Percentiles rank a stretch among this genome's conserved stretches.
Conservation (phyloP, 306 rosid species). For the Glycine soja region DNA sequence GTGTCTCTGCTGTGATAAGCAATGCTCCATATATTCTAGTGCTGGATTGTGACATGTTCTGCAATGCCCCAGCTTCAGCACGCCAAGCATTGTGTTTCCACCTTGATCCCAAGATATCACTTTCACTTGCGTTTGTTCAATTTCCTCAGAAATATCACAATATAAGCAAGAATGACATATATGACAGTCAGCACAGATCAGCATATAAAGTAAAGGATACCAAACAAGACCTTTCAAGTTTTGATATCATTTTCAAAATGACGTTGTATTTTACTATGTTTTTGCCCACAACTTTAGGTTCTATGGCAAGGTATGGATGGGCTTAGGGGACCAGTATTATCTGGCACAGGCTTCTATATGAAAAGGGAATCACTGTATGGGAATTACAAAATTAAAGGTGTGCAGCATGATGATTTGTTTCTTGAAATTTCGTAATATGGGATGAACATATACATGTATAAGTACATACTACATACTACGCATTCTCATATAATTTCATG, state of each 20-base stretch:
- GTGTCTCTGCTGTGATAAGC: slow-evolving; percentile 70
- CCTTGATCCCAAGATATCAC: slow-evolving; percentile 60
- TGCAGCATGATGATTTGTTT: not conserved
- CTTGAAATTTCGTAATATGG: not conserved
- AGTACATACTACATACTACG: not conserved
- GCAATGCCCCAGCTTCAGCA: slow-evolving; percentile 64
- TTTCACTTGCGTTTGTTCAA: slow-evolving; percentile 65
- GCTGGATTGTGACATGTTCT: slow-evolving; percentile 79
- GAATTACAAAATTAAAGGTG: slow-evolving; percentile 51
- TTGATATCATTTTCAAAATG: slow-evolving; percentile 22
- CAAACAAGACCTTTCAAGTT: slow-evolving; percentile 23
- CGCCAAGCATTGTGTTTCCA: slow-evolving; percentile 76
- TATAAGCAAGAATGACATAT: slow-evolving; percentile 59
- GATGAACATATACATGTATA: not conserved
- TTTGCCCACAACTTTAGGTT: slow-evolving; percentile 38
- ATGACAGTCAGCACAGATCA: slow-evolving; percentile 60
- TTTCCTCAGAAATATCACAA: slow-evolving; percentile 69
- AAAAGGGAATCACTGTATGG: slow-evolving; percentile 60
- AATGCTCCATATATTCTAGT: slow-evolving; percentile 65
- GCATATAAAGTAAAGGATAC: slow-evolving; percentile 50
- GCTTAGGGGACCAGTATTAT: slow-evolving; percentile 62
- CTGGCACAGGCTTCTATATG: slow-evolving; percentile 66
- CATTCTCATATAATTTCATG: not conserved
- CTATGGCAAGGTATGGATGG: slow-evolving; percentile 68
- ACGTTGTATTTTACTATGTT: not conserved